Evolutionary conservation across 78 protist species (phyloP).

Genomic region (Paratrimastix pyriformis): DNA sequence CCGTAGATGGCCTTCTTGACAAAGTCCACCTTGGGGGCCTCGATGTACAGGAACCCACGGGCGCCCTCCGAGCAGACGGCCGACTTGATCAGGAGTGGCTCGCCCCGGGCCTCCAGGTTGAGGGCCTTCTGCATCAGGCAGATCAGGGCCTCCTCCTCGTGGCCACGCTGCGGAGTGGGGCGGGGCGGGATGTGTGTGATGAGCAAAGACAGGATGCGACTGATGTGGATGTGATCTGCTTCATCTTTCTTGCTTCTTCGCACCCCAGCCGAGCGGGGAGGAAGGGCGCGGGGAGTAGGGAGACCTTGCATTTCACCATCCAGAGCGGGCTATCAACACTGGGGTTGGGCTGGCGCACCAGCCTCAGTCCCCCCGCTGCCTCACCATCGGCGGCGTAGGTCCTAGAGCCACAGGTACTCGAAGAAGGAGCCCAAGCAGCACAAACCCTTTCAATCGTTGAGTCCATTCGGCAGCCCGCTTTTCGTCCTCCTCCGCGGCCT

Average conservation of each 20-base stretch:
- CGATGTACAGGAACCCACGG: conserved; percentile 37
- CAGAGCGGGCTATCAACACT: too few relatives aligned
- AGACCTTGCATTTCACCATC: conserved; percentile 48
- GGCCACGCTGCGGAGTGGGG: too few relatives aligned
- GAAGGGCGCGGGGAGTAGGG: too few relatives aligned
- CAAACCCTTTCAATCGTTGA: too few relatives aligned
- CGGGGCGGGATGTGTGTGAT: too few relatives aligned
- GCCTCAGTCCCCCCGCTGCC: not conserved
- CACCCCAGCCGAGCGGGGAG: too few relatives aligned
- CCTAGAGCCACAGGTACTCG: not conserved
- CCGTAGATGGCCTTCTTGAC: not conserved
- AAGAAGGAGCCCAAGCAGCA: not conserved
- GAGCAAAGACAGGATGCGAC: too few relatives aligned
- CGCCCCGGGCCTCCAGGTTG: not conserved
- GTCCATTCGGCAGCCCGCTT: not conserved
- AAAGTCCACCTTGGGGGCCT: conserved; percentile 18
- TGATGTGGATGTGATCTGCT: too few relatives aligned
- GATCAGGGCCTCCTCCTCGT: conserved; percentile 25
- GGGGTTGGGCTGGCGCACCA: conserved; percentile 27
- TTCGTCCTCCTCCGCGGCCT: not conserved
- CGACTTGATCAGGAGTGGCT: conserved; percentile 28
- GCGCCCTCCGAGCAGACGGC: conserved; percentile 24
- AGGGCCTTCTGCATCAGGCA: conserved; percentile 33
- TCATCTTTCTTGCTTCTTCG: too few relatives aligned
- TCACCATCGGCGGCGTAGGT: not conserved